These are phyloP conservation scores for Puya raimondii DNA, from an alignment of 176 grass and related monocot genomes.

Conservation along the genomic window DNA sequence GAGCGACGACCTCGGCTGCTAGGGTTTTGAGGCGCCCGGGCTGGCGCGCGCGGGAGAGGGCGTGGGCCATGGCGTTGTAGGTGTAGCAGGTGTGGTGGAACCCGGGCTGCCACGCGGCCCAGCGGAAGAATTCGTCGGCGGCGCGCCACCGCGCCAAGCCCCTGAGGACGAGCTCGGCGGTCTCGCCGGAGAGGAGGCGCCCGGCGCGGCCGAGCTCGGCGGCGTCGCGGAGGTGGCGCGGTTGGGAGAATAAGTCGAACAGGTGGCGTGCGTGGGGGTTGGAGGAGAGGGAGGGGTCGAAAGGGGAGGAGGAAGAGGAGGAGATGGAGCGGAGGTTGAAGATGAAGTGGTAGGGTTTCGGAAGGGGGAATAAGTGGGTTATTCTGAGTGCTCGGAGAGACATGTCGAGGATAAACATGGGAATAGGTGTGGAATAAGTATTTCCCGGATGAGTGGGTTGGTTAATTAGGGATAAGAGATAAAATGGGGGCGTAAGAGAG, in stretches of 20 bases:
- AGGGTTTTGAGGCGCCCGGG: constrained; percentile 37
- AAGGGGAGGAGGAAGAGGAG: not conserved
- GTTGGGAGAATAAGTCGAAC: constrained; percentile 70
- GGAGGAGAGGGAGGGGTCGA: not conserved
- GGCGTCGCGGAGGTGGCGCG: constrained; percentile 25
- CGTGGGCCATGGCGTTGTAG: constrained; percentile 65
- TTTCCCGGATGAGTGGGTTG: not conserved
- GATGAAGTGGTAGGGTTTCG: constrained; percentile 19
- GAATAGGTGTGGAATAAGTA: not conserved
- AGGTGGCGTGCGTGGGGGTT: constrained; percentile 44
- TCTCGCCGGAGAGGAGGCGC: constrained; percentile 15
- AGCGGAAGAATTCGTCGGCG: constrained; percentile 71
- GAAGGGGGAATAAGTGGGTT: not conserved
- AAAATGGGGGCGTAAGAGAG: not conserved
- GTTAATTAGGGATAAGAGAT: not conserved
- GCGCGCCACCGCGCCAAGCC: constrained; percentile 45
- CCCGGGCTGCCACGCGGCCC: constrained; percentile 41
- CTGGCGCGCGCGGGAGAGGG: constrained; percentile 37
- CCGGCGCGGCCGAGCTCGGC: constrained; percentile 41
- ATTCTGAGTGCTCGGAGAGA: constrained; percentile 1
- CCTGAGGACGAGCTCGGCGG: constrained; percentile 39
- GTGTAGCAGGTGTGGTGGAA: constrained; percentile 84
- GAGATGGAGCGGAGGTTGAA: not conserved
- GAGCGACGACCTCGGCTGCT: constrained; percentile 22
- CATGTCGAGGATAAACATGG: not conserved